Evolutionary conservation across 2,329 filamentous ascomycete species (phyloP).

Genomic region (Stemphylium lycopersici): DNA sequence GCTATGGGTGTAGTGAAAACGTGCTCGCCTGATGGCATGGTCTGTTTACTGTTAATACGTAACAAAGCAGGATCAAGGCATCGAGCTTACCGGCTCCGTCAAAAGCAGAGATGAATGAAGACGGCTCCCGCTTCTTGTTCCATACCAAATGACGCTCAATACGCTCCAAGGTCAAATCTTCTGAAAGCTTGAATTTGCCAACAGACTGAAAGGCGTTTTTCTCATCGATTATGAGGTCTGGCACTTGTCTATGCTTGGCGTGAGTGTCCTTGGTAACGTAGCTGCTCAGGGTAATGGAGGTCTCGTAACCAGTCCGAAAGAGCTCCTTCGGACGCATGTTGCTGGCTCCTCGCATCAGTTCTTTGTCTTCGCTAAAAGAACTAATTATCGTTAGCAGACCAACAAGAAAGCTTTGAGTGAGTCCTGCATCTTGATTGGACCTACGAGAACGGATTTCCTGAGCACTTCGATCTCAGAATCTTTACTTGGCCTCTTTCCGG

Average conservation of each 20-base stretch:
- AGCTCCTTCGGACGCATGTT: slow-evolving; percentile 7
- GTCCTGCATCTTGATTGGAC: not conserved
- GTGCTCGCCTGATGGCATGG: not conserved
- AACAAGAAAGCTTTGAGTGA: too few species aligned
- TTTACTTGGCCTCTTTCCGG: too few species aligned
- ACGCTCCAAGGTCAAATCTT: slow-evolving; percentile 8
- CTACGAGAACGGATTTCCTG: not conserved
- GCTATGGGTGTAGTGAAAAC: not conserved
- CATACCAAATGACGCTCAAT: slow-evolving; percentile 16
- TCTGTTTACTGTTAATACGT: not conserved
- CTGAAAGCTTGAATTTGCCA: not conserved
- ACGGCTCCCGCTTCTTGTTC: slow-evolving; percentile 17
- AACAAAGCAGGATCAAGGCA: not conserved
- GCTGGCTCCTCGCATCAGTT: not conserved
- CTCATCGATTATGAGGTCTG: slow-evolving; percentile 4
- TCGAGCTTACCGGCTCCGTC: slow-evolving; percentile 8
- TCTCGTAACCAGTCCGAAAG: slow-evolving; percentile 20
- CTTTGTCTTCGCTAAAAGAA: not conserved
- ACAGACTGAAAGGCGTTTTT: slow-evolving; percentile 25
- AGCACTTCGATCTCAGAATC: too few species aligned
- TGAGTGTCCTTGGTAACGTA: slow-evolving; percentile 19
- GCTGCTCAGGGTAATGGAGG: slow-evolving; percentile 16
- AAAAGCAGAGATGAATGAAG: slow-evolving; percentile 20
- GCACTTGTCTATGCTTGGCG: slow-evolving; percentile 10
- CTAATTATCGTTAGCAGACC: too few species aligned